Conservation (phyloP, 2,329 filamentous ascomycete species). For the Cladosporium sphaerospermum region DNA sequence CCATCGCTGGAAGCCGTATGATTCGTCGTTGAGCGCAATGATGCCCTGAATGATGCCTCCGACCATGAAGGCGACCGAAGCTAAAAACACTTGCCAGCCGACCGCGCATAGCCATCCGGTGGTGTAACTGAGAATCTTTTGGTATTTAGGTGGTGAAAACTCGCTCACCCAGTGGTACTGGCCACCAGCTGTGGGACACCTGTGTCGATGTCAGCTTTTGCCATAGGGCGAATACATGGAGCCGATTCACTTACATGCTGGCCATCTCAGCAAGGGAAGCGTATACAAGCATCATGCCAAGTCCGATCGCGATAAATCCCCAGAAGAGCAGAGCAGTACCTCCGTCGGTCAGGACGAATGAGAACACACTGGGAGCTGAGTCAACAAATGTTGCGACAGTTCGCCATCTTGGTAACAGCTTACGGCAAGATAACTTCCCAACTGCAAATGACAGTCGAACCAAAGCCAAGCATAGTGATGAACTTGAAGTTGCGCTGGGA, state of each 20-base stretch:
- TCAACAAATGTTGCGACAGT: neutral
- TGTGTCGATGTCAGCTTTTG: neutral
- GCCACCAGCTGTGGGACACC: conserved; percentile 18
- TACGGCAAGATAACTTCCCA: conserved; percentile 25
- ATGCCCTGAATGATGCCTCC: conserved; percentile 37
- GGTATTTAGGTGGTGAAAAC: conserved; percentile 21
- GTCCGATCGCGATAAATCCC: conserved; percentile 16
- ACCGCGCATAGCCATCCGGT: conserved; percentile 25
- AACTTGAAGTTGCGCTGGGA: conserved; percentile 25
- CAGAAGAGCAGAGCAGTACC: conserved; percentile 20
- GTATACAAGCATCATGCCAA: conserved; percentile 17
- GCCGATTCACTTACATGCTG: conserved; percentile 11
- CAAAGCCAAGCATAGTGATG: conserved; percentile 27
- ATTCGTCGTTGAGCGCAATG: conserved; percentile 36
- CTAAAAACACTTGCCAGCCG: conserved; percentile 39
- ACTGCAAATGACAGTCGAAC: conserved; percentile 23
- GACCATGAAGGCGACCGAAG: conserved; percentile 38
- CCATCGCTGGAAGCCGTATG: conserved; percentile 31
- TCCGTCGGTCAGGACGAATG: conserved; percentile 17
- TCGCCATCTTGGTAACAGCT: neutral
- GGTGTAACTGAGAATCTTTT: conserved; percentile 22
- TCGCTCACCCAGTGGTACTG: conserved; percentile 24
- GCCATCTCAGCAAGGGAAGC: conserved; percentile 19
- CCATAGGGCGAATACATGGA: neutral
- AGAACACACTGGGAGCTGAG: neutral